A percentile compares a stretch with the other conserved stretches of the same genome.
These are phyloP conservation scores for Botrytis deweyae DNA, from an alignment of 2,329 filamentous ascomycete genomes.

Conservation along the genomic window DNA sequence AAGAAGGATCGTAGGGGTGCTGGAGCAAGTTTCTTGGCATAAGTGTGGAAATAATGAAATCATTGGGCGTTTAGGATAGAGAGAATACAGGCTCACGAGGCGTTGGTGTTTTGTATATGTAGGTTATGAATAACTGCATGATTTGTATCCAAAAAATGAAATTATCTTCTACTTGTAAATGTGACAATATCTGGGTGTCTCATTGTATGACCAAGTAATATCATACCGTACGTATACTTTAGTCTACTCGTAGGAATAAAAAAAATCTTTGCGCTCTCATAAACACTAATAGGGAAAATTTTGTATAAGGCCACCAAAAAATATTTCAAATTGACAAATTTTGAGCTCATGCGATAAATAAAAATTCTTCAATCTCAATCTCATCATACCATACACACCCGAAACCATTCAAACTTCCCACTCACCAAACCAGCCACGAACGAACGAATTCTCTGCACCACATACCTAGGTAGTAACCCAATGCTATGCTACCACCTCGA, in stretches of 20 bases:
- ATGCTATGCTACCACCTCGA: conserved; percentile 5
- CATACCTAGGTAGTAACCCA: too few species aligned
- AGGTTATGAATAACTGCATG: background rate
- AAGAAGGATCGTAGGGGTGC: conserved; percentile 67
- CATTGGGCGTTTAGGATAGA: conserved; percentile 17
- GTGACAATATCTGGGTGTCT: background rate
- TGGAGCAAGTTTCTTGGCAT: conserved; percentile 55
- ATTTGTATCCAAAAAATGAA: background rate
- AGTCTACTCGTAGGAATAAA: background rate
- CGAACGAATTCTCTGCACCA: background rate
- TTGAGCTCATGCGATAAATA: background rate
- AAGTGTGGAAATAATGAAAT: conserved; percentile 19
- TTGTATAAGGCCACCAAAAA: background rate
- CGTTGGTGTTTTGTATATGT: conserved; percentile 11
- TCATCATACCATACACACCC: background rate
- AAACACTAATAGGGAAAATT: background rate
- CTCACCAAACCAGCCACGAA: background rate
- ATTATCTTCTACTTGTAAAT: background rate
- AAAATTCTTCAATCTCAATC: background rate
- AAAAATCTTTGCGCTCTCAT: background rate
- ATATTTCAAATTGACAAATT: background rate
- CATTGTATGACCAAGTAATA: background rate
- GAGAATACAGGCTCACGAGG: background rate
- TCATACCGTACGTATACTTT: background rate
- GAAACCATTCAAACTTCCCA: background rate